Evolutionary conservation across 164 flowering plant genomes (phyloP).

Genomic region (Dillenia suffruticosa): DNA sequence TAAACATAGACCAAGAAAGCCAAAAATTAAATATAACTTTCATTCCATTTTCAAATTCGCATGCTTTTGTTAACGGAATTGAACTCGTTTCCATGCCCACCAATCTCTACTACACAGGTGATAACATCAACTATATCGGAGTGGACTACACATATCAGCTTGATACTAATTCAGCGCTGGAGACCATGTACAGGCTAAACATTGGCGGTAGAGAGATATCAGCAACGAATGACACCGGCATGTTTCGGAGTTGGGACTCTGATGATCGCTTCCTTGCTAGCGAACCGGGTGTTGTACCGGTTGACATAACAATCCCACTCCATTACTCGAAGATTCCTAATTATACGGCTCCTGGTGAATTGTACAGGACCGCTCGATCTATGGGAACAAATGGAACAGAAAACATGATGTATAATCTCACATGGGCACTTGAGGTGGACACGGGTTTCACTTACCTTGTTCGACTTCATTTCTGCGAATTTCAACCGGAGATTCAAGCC

Average conservation of each 20-base stretch:
- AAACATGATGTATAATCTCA: constrained; percentile 11
- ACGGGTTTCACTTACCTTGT: constrained; percentile 28
- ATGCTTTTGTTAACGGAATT: constrained; percentile 40
- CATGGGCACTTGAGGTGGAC: constrained; percentile 36
- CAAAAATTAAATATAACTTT: constrained; percentile 23
- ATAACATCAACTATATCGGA: not conserved
- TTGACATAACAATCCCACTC: not conserved
- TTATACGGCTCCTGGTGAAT: constrained; percentile 19
- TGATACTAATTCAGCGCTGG: constrained; percentile 18
- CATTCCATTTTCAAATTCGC: constrained; percentile 12
- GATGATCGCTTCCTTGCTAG: not conserved
- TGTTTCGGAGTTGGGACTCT: constrained; percentile 6
- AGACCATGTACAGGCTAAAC: not conserved
- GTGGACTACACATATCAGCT: not conserved
- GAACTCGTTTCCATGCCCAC: constrained; percentile 40
- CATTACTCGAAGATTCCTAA: constrained; percentile 6
- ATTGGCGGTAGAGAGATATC: not conserved
- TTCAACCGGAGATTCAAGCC: not conserved
- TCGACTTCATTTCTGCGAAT: constrained; percentile 42
- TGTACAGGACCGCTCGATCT: constrained; percentile 17
- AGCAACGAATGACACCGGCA: no score
- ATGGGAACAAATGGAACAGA: constrained; percentile 1
- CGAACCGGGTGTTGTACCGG: no score
- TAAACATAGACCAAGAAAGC: constrained; percentile 8
- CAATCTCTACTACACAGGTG: constrained; percentile 7